Percentiles rank a stretch among this genome's conserved stretches.
phyloP scores from a whole-genome alignment of 2,329 filamentous ascomycete species.

The Alternaria rosae region DNA sequence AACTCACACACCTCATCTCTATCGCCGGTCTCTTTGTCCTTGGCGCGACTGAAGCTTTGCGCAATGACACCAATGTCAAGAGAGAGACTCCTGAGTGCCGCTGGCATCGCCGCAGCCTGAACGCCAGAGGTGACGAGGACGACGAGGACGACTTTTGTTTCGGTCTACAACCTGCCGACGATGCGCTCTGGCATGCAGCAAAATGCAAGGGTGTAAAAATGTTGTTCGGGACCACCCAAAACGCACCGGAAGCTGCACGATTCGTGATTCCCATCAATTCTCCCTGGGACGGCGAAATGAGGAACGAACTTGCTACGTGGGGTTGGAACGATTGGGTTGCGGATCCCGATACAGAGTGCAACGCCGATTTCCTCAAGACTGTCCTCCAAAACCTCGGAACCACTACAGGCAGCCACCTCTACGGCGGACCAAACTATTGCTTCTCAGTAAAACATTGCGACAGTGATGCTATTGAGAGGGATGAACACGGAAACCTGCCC shows the following conservation, averaged over 20 bases:
- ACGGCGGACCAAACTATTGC: constrained; percentile 6
- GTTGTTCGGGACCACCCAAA: background rate
- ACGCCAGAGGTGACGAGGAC: background rate
- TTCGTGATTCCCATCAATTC: background rate
- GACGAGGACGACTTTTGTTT: background rate
- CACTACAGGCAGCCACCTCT: background rate
- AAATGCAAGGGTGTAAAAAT: background rate
- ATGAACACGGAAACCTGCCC: background rate
- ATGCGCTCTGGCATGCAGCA: background rate
- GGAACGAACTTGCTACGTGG: background rate
- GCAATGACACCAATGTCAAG: background rate
- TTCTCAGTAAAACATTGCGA: background rate
- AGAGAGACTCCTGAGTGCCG: background rate
- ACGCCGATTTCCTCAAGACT: background rate
- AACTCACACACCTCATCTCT: background rate
- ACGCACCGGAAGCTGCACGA: background rate
- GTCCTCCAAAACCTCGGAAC: background rate
- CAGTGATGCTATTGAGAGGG: background rate
- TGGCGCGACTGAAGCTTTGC: background rate
- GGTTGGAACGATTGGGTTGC: background rate
- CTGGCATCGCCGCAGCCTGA: background rate
- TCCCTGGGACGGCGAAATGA: background rate
- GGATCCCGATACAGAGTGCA: background rate
- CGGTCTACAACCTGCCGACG: background rate
- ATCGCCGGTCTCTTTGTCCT: background rate